Conservation (phyloP, 768 basidiomycete species). For the Boletellus ananiceps region DNA sequence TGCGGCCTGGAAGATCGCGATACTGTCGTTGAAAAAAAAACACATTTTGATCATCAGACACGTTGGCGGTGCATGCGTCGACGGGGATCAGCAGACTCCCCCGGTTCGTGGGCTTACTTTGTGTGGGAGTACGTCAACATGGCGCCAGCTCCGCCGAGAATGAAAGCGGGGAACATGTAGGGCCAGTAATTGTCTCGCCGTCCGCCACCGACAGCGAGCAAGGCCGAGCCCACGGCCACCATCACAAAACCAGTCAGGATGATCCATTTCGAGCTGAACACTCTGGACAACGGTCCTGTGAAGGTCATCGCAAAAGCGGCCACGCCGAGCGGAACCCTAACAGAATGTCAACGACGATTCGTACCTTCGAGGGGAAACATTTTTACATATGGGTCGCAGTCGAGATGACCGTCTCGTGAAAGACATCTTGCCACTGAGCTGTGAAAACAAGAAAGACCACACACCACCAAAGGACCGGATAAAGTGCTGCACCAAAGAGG, state of each 20-base stretch:
- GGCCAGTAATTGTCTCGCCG: constrained; percentile 42
- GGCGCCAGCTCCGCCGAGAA: constrained; percentile 43
- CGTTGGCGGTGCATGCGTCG: not conserved
- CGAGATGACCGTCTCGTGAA: constrained; percentile 39
- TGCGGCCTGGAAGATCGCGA: constrained; percentile 47
- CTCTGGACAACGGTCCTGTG: constrained; percentile 36
- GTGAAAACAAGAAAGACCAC: constrained; percentile 33
- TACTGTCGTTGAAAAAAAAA: constrained; percentile 26
- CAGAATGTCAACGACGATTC: constrained; percentile 1
- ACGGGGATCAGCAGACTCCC: not conserved
- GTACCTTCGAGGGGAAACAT: constrained; percentile 1
- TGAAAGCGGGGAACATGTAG: constrained; percentile 46
- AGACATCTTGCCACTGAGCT: constrained; percentile 39
- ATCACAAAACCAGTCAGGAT: constrained; percentile 40
- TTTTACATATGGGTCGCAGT: constrained; percentile 37
- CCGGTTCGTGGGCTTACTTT: constrained; percentile 34
- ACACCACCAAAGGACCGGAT: constrained; percentile 43
- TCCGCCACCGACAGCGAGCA: constrained; percentile 42
- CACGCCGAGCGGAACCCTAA: constrained; percentile 40
- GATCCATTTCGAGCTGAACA: constrained; percentile 40
- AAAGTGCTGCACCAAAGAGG: constrained; percentile 34
- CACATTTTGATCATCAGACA: not conserved
- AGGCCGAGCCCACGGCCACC: constrained; percentile 34
- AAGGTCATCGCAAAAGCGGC: constrained; percentile 35
- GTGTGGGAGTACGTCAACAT: constrained; percentile 45